phyloP scores from a whole-genome alignment of 2,329 filamentous ascomycete species.

The Monilinia fructicola region DNA sequence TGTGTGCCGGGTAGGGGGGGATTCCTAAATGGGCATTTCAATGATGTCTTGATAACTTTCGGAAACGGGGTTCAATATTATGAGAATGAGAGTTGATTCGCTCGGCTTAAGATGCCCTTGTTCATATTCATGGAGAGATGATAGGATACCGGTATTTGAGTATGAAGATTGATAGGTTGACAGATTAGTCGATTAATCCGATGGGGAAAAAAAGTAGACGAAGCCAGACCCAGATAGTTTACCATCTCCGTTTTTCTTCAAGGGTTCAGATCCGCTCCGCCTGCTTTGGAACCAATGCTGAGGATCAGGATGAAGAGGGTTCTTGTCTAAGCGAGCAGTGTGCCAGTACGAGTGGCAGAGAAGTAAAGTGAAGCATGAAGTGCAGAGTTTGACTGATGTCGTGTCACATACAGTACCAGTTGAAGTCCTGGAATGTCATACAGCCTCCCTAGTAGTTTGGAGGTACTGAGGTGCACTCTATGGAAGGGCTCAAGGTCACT shows the following conservation, averaged over 20 bases:
- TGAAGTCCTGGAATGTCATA: conserved; percentile 7
- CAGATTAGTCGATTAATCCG: neutral
- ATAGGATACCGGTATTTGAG: neutral
- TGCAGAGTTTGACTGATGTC: conserved; percentile 10
- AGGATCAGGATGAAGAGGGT: neutral
- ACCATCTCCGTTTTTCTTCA: conserved; percentile 14
- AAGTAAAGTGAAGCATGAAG: neutral
- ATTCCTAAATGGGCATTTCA: neutral
- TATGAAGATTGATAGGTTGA: neutral
- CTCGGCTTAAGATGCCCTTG: neutral
- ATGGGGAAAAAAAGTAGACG: conserved; percentile 4
- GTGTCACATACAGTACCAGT: neutral
- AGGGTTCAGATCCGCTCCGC: conserved; percentile 2
- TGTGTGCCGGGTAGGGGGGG: neutral
- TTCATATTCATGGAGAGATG: neutral
- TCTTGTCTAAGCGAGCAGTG: neutral
- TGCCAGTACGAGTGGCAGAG: neutral
- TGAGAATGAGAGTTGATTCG: neutral
- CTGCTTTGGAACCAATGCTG: neutral
- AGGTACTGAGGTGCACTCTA: neutral
- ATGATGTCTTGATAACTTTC: neutral
- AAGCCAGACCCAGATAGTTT: conserved; percentile 12
- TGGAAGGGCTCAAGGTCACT: neutral
- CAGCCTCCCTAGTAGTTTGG: neutral
- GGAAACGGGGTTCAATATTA: conserved; percentile 2